Conservation (phyloP, 805 yeast genomes). For the Cyberlindnera subsufficiens region DNA sequence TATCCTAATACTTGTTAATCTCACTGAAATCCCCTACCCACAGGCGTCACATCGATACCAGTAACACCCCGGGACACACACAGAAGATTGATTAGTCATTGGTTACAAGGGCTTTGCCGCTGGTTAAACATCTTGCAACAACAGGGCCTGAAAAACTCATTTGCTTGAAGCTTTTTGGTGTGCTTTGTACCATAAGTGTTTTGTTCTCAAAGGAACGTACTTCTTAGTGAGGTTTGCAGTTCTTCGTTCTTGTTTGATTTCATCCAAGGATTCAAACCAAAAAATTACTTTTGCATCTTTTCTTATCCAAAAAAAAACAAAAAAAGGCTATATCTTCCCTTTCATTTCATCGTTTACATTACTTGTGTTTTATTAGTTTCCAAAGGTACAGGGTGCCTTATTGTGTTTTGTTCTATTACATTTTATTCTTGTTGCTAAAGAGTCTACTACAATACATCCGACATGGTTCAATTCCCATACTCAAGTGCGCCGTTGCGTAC, state of each 20-base stretch:
- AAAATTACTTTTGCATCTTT: background rate
- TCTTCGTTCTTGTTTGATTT: no score
- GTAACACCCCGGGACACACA: background rate
- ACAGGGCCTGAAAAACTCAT: slow-evolving; percentile 1
- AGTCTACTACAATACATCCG: background rate
- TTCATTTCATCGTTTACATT: background rate
- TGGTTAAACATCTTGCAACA: background rate
- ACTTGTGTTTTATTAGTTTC: background rate
- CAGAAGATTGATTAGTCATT: background rate
- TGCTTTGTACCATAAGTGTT: background rate
- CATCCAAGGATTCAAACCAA: no score
- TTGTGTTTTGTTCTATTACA: background rate
- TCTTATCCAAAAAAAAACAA: slow-evolving; percentile 1
- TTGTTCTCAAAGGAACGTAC: background rate
- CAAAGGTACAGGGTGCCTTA: slow-evolving; percentile 1
- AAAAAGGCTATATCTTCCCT: slow-evolving; percentile 1
- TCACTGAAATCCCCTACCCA: background rate
- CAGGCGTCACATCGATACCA: background rate
- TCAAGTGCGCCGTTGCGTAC: slow-evolving; percentile 98
- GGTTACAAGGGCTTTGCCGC: background rate
- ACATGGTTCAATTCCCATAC: slow-evolving; percentile 65
- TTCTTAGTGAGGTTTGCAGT: no score
- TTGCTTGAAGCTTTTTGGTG: slow-evolving; percentile 1
- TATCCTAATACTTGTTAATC: background rate
- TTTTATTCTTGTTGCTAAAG: background rate